Base-by-base conservation (phyloP, 768 basidiomycete genomes). In the Cubamyces sp. region DNA sequence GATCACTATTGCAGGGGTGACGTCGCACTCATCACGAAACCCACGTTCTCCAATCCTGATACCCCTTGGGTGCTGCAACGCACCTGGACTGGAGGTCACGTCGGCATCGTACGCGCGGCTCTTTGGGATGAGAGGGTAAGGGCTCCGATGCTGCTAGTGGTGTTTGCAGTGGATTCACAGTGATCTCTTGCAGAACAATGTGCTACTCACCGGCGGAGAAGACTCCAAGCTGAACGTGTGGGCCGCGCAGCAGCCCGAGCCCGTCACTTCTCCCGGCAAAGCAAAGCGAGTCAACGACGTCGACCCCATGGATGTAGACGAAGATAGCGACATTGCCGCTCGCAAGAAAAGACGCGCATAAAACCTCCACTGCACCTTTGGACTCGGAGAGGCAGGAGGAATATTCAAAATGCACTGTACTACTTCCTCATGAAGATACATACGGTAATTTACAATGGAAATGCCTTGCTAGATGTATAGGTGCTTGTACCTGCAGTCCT, bases 191-290 rank as follows among this genome's bases (percentile, higher is more conserved):
- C 49, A 76, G 75, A 71, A 72, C 46, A 72, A 73, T 39, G 57
- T 74, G n/a, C 64, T 76, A 25, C 67, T 76, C 23, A 74, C 74
- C 3, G 75, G 75, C 19, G 75, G 75, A 4, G 75, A 76, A 58
- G 75, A 76, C 43, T 70, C 71, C 6, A 70, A 68, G 40, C 51
- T 76, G 6, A 70, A 75, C 30, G 69, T 68, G 12, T 76, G 75
- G 75, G 51, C 68, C 5, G 66, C 68, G 16, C 68, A 68, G 1
- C 48, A 64, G 18, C 55, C 49, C 39, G 52, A 52, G 26, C 23
- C 54, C 15, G 47, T 60, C 1, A 7, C 25, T 5, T 46, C 57
- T 8, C 46, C 55, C 12, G 56, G 53, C 7, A 49, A 52, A 9
- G 25, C 43, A 2, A 69, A 70, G 48, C 66, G 67, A 6, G 67